These are phyloP conservation scores for Corylus americana DNA, from an alignment of 306 rosid genomes.

Conservation along the genomic window DNA sequence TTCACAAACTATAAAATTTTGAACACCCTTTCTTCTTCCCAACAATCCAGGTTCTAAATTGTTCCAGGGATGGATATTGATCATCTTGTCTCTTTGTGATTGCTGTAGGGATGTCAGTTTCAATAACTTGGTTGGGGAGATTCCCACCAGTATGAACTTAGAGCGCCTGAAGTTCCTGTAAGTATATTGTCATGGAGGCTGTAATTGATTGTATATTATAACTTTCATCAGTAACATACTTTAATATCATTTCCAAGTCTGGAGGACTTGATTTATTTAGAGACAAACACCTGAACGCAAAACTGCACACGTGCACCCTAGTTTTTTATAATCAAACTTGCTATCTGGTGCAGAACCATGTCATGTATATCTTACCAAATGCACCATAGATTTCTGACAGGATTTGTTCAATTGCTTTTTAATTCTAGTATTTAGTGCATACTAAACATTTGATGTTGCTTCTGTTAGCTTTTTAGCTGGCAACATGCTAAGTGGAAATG, in stretches of 20 bases:
- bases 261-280: neutral
- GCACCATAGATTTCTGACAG: neutral
- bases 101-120: slow-evolving; percentile 80
- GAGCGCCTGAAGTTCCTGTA: slow-evolving; percentile 59
- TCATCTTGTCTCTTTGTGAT: slow-evolving; percentile 11
- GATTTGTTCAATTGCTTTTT: neutral
- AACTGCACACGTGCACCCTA: neutral
- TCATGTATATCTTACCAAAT: neutral
- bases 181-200: slow-evolving; percentile 25
- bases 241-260: neutral
- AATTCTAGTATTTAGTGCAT: slow-evolving; percentile 19
- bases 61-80: slow-evolving; percentile 13
- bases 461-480: slow-evolving; percentile 68
- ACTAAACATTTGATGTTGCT: slow-evolving; percentile 24
- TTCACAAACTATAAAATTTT: neutral
- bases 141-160: slow-evolving; percentile 44
- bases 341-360: neutral
- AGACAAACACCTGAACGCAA: neutral
- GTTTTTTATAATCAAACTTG: neutral
- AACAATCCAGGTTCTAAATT: neutral
- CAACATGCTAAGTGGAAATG: slow-evolving; percentile 65
- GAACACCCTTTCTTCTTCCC: neutral
- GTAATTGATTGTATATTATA: neutral
- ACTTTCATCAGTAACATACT: neutral
- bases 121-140: slow-evolving; percentile 73